Base-by-base conservation (phyloP, 768 basidiomycete genomes). In the Calocera cornea region DNA sequence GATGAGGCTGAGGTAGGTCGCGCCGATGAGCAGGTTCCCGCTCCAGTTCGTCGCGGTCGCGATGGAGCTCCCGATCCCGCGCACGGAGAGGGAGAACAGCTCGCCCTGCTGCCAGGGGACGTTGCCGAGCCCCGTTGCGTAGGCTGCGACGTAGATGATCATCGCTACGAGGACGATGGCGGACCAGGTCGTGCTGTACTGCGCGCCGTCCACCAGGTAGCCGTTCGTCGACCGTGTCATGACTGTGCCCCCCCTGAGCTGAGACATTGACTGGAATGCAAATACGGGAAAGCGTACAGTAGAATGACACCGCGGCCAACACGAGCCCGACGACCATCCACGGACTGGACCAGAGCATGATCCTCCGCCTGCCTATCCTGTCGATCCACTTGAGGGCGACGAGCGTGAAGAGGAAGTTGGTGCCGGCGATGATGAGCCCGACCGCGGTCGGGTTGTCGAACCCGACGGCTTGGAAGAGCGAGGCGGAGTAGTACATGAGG, bases 41-140 rank as follows among this genome's bases (percentile, higher is more conserved):
- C 82, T 81, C 89, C 89, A 92, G 76, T 90, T 91, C 24, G 86
- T 86, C 2, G 87, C 86, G 0, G 89, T 90, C 11, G 85, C 80
- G 63, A 90, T 80, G 0, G 86, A 87, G 7, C 88, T 87, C 34
- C 89, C 89, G 67, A 91, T 83, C 1, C 90, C 90, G 64, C 90
- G 83, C 19, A 89, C 87, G 80, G 90, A 88, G 41, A 92, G 82
- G 22, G 82, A 80, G 77, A 92, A 92, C 12, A 93, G 80, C 73
- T 92, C 90, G 49, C 89, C 89, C 75, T 91, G 90, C 72, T 90
- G 89, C 90, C 90, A 92, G 0, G 90, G 90, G 1, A 90, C 85
- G 72, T 89, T 89, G 0, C 89, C 89, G 17, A 90, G 77, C 2
- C 89, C 87, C 1, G 83, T 87, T 0, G 89, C 91, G 72, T 92